Evolutionary conservation across 1,139 yeast species (phyloP).

Genomic region (Candida labiduridarum): DNA sequence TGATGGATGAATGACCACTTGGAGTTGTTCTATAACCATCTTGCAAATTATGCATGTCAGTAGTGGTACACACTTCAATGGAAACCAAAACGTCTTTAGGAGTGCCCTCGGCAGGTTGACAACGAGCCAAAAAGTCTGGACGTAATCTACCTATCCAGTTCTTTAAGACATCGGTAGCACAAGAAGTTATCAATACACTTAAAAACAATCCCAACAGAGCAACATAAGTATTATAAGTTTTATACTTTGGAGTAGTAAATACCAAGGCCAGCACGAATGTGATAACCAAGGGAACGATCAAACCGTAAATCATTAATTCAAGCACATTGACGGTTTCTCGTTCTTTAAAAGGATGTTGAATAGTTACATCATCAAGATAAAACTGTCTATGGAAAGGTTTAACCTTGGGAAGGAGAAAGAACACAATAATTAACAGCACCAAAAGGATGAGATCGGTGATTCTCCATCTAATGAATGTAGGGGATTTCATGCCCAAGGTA

Average conservation of each 20-base stretch:
- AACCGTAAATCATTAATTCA: slow-evolving; percentile 40
- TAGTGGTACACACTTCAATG: slow-evolving; percentile 63
- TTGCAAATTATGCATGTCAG: slow-evolving; percentile 40
- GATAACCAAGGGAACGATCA: slow-evolving; percentile 37
- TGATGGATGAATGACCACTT: slow-evolving; percentile 71
- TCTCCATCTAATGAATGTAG: slow-evolving; percentile 54
- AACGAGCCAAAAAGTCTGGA: slow-evolving; percentile 77
- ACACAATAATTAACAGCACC: slow-evolving; percentile 42
- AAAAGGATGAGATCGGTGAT: slow-evolving; percentile 55
- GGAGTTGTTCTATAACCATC: slow-evolving; percentile 85
- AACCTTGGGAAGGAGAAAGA: slow-evolving; percentile 46
- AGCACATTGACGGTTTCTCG: slow-evolving; percentile 56
- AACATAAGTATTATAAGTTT: slow-evolving; percentile 41
- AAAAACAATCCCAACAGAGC: slow-evolving; percentile 43
- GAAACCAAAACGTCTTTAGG: slow-evolving; percentile 55
- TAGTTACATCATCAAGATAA: slow-evolving; percentile 40
- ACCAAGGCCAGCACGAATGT: slow-evolving; percentile 28
- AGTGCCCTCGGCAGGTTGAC: slow-evolving; percentile 56
- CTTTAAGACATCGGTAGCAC: slow-evolving; percentile 57
- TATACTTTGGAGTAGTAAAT: slow-evolving; percentile 35
- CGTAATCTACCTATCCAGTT: slow-evolving; percentile 75
- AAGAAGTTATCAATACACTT: slow-evolving; percentile 43
- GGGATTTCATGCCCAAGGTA: slow-evolving; percentile 45
- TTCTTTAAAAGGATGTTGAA: slow-evolving; percentile 74
- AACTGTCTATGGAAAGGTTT: slow-evolving; percentile 76